Base-by-base conservation (phyloP, 2,329 filamentous ascomycete species). In the Mariannaea sp. region DNA sequence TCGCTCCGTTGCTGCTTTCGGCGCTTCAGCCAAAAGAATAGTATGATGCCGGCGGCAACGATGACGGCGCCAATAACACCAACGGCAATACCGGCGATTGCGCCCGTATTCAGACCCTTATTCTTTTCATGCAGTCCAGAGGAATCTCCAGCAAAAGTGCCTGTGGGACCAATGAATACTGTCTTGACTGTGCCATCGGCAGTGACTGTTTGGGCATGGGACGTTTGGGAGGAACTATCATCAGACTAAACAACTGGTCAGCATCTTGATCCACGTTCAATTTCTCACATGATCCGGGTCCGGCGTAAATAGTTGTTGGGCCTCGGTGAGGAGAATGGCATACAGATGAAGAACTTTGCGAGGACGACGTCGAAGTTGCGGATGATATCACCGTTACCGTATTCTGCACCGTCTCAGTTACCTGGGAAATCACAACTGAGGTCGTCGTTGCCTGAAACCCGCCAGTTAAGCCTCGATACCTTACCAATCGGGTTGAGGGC, bases 131-230 rank as follows among this genome's bases (percentile, higher is more conserved):
- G 53, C 33, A 56, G 49, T 13, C 45, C 57, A 14, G 55, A 14
- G 13, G 56, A 62, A 24, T 62, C 60, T 35, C 61, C 60, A 24
- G 62, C 61, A 3, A 54, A 40, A 1, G 62, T 49, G 10, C 17
- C 66, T 7, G 77, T 77, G 0, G 81, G 80, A 6, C 73, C 73
- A 13, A 81, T 74, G 1, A 80, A 84, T 3, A 86, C 77, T 1
- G 82, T 86, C 52, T 75, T 76, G 17, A 84, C 71, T 5, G 71
- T 76, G 14, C 82, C 82, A 8, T 75, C 78, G 6, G 75, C 73
- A 1, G 82, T 86, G 8, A 86, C 75, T 0, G 83, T 86, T 62
- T 78, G 72, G 2, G 82, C 62, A 0, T 60, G 42, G n/a, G 70
- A 68, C 12, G 67, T 57, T 42, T 36, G 33, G 19, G 43, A 44